A percentile compares a stretch with the other conserved stretches of the same genome.
These are phyloP conservation scores for Huntiella omanensis DNA, from an alignment of 2,329 filamentous ascomycete genomes.

Conservation along the genomic window DNA sequence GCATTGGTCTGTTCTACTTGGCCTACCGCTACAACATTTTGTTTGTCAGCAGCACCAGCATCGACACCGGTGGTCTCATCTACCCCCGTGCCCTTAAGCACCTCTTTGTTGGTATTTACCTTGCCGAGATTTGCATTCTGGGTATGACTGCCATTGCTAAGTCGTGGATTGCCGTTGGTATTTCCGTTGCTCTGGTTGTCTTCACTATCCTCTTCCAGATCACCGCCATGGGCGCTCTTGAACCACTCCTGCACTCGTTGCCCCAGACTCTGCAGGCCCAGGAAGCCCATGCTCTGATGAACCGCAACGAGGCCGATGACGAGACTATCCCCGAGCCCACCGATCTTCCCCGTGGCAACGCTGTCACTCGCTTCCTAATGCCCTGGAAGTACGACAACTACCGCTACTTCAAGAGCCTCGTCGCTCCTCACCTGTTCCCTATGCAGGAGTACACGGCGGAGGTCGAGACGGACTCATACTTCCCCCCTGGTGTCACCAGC, in stretches of 20 bases:
- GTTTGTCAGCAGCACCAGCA: constrained; percentile 57
- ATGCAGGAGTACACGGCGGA: constrained; percentile 21
- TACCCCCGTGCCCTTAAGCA: constrained; percentile 84
- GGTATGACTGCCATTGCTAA: constrained; percentile 59
- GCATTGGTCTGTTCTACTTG: constrained; percentile 61
- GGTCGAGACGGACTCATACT: constrained; percentile 48
- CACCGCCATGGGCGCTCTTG: constrained; percentile 48
- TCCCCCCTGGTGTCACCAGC: constrained; percentile 49
- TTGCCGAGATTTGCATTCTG: constrained; percentile 61
- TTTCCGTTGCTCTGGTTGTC: constrained; percentile 59
- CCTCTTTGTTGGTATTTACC: constrained; percentile 61
- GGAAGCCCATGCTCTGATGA: constrained; percentile 23
- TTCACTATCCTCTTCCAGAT: constrained; percentile 63
- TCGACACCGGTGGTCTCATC: constrained; percentile 76
- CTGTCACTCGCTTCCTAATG: constrained; percentile 29
- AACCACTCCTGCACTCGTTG: constrained; percentile 52
- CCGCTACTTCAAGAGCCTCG: constrained; percentile 45
- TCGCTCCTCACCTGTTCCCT: constrained; percentile 35
- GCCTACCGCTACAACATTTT: constrained; percentile 77
- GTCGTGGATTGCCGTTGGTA: constrained; percentile 48
- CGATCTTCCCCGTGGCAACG: constrained; percentile 3
- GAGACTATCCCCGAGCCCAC: constrained; percentile 15
- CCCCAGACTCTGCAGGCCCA: constrained; percentile 40
- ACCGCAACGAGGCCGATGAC: neutral
- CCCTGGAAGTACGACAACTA: constrained; percentile 65